Conservation (phyloP, 2,329 filamentous ascomycete genomes). For the Gremmenia infestans region DNA sequence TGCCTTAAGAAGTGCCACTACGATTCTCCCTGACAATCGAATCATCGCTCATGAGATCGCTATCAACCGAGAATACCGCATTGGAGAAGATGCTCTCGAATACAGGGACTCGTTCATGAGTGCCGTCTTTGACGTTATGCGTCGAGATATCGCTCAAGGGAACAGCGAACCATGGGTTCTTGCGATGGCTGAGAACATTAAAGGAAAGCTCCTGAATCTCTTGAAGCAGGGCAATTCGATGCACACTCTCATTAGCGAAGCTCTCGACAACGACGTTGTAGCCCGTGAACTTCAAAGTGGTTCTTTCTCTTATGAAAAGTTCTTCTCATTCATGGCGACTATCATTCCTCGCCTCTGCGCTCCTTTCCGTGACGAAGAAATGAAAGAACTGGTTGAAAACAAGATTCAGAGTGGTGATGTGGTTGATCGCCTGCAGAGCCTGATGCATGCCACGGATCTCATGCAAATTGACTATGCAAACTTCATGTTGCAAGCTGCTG, state of each 20-base stretch:
- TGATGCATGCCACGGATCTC: constrained; percentile 70
- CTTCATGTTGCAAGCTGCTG: constrained; percentile 68
- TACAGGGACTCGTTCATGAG: constrained; percentile 57
- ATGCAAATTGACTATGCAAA: constrained; percentile 80
- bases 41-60: constrained; percentile 73
- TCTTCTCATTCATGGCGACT: constrained; percentile 70
- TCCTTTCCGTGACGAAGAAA: constrained; percentile 72
- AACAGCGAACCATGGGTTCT: constrained; percentile 64
- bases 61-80: constrained; percentile 72
- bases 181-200: constrained; percentile 65
- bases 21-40: constrained; percentile 64
- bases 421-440: constrained; percentile 69
- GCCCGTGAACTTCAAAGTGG: constrained; percentile 64
- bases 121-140: constrained; percentile 55
- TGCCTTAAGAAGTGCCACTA: constrained; percentile 33
- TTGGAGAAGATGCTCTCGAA: constrained; percentile 58
- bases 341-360: constrained; percentile 77
- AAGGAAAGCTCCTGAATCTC: constrained; percentile 66
- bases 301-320: constrained; percentile 74
- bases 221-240: constrained; percentile 67
- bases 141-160: constrained; percentile 55
- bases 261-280: constrained; percentile 68
- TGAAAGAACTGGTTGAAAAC: constrained; percentile 62
- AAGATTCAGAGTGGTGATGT: constrained; percentile 57
- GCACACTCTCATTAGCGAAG: constrained; percentile 69